phyloP scores from a whole-genome alignment of 2,329 filamentous ascomycete species.

The Pseudocercospora macadamiae region DNA sequence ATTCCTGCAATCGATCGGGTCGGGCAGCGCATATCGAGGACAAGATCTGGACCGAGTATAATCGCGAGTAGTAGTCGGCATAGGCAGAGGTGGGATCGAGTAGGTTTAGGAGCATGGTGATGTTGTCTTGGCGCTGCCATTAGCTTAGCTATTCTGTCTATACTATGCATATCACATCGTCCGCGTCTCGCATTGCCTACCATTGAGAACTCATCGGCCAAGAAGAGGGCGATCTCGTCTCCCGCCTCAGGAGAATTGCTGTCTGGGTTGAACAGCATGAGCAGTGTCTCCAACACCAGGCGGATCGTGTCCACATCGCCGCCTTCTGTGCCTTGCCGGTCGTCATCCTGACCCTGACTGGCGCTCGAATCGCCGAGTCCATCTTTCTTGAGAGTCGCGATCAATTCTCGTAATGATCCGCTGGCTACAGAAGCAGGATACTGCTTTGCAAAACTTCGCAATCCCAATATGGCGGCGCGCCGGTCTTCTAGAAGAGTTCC shows the following conservation, averaged over 20 bases:
- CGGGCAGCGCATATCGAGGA: conserved; percentile 82
- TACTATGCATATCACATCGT: neutral
- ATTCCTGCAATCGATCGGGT: conserved; percentile 91
- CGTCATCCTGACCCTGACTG: conserved; percentile 28
- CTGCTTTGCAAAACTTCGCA: conserved; percentile 94
- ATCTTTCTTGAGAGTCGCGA: conserved; percentile 82
- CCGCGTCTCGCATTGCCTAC: conserved; percentile 48
- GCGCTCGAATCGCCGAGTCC: conserved; percentile 36
- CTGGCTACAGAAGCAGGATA: conserved; percentile 96
- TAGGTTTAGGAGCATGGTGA: conserved; percentile 85
- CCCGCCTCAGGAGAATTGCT: conserved; percentile 78
- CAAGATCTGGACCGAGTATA: conserved; percentile 89
- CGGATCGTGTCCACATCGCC: conserved; percentile 94
- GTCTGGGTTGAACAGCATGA: conserved; percentile 84
- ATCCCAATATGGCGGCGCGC: conserved; percentile 85
- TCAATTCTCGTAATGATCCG: conserved; percentile 84
- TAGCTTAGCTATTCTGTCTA: conserved; percentile 50
- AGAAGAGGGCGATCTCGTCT: conserved; percentile 92
- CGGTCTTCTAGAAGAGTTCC: conserved; percentile 93
- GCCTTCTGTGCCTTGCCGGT: conserved; percentile 56
- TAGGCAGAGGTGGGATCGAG: conserved; percentile 88
- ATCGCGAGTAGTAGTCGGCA: conserved; percentile 61
- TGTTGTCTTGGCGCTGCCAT: conserved; percentile 85
- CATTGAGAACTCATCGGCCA: conserved; percentile 97
- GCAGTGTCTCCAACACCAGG: conserved; percentile 87